phyloP scores from a whole-genome alignment of 2,329 filamentous ascomycete genomes.

The Knufia petricola region DNA sequence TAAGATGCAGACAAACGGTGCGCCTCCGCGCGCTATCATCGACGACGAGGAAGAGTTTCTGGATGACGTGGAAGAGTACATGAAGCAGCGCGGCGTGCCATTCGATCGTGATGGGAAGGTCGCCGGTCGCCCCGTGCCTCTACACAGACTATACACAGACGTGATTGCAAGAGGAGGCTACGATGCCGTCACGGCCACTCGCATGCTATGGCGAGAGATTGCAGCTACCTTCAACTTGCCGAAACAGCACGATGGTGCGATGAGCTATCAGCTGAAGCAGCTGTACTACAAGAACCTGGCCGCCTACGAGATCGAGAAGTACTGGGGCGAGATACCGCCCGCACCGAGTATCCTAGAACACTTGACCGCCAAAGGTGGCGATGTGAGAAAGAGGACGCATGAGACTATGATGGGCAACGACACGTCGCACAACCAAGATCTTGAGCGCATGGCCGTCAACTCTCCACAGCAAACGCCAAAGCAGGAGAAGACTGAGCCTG shows the following conservation, averaged over 20 bases:
- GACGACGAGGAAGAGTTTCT: constrained; percentile 71
- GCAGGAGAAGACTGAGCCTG: constrained; percentile 40
- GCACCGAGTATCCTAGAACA: constrained; percentile 82
- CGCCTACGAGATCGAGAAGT: constrained; percentile 73
- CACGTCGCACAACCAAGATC: constrained; percentile 31
- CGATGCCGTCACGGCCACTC: constrained; percentile 72
- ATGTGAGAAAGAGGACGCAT: constrained; percentile 65
- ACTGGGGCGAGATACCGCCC: constrained; percentile 71
- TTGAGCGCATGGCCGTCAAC: not conserved
- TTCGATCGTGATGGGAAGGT: constrained; percentile 77
- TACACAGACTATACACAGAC: constrained; percentile 67
- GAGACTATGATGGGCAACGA: constrained; percentile 44
- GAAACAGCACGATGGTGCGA: constrained; percentile 66
- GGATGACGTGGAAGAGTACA: constrained; percentile 60
- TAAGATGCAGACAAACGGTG: constrained; percentile 6
- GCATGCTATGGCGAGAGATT: constrained; percentile 75
- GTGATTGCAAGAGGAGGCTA: constrained; percentile 74
- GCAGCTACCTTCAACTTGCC: constrained; percentile 67
- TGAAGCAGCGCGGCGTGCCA: constrained; percentile 55
- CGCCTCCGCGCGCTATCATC: constrained; percentile 13
- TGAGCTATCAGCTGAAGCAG: constrained; percentile 76
- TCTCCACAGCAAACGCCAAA: constrained; percentile 38
- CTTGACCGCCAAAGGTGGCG: constrained; percentile 66
- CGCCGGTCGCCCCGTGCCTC: constrained; percentile 64
- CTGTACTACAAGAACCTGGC: constrained; percentile 84